Base-by-base conservation (phyloP, 1,284 basidiomycete genomes). In the Marasmius oreades region DNA sequence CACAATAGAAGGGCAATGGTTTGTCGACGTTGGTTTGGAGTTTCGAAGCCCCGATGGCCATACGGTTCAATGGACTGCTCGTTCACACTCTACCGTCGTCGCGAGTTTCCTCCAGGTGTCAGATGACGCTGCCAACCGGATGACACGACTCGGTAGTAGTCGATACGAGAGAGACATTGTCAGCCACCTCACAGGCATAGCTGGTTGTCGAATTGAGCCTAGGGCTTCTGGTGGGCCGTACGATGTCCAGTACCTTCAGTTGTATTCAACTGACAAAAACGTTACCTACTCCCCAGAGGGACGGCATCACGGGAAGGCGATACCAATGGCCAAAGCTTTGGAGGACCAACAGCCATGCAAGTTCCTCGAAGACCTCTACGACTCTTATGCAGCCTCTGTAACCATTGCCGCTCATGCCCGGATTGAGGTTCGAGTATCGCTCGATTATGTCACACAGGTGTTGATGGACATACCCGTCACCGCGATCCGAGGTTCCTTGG, bases 231-330 rank as follows among this genome's bases (percentile, higher is more conserved):
- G 8, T 8, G 34, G 34, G 8, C 34, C 34, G 8, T 36, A 8
- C 8, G 43, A 57, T 20, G 51, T 51, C 2, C 43, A 16, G 7
- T 57, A 57, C 16, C 53, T 65, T 10, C 69, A 71, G 48, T 47
- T 65, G 4, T 73, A 71, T 48, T 59, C 60, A 0, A 72, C 69
- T 0, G 71, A 73, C 39, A 71, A 57, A 33, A 26, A 42, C 2
- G 3, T 39, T 16, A 53, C 55, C 14, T 47, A 53, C 45, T 50
- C 56, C 14, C 54, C 52, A 0, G 64, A 70, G 5, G 55, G 56
- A 1, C n/a, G 50, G 7, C 60, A 62, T 42, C 61, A 62, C 34
- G 62, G 62, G 0, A 69, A 69, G 44, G 60, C 56, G 33, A 55
- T 70, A 10, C 62, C 55, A 2, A 42, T 51, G 0, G 46, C 52